Percentiles rank a stretch among this genome's conserved stretches.
Evolutionary conservation across 2,329 filamentous ascomycete genomes (phyloP).

Genomic region (Cryphonectria nitschkei): DNA sequence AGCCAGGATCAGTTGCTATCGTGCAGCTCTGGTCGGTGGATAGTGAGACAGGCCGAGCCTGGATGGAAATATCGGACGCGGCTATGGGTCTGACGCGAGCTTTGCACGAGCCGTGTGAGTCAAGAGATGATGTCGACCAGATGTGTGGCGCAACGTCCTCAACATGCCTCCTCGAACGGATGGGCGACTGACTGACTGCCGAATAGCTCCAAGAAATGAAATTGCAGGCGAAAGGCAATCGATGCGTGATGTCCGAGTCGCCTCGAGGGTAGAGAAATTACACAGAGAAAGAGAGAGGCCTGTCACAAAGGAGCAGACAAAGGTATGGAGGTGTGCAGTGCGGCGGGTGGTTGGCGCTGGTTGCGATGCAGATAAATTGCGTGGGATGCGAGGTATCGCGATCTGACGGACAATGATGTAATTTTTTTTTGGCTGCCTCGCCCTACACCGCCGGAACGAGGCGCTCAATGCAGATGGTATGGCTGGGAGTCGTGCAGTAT

Average conservation of each 20-base stretch:
- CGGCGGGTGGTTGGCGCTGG: neutral
- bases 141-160: conserved; percentile 4
- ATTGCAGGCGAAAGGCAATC: neutral
- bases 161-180: conserved; percentile 26
- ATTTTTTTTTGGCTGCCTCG: neutral
- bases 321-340: neutral
- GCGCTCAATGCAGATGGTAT: conserved; percentile 9
- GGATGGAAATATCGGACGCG: neutral
- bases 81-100: conserved; percentile 10
- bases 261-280: no score
- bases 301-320: neutral
- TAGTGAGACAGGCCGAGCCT: neutral
- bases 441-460: conserved; percentile 26
- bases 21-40: neutral
- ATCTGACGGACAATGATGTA: conserved; percentile 20
- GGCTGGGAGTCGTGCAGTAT: conserved; percentile 5
- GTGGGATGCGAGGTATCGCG: conserved; percentile 6
- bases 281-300: neutral
- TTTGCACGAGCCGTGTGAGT: conserved; percentile 9
- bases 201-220: neutral
- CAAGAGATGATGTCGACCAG: conserved; percentile 20
- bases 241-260: neutral
- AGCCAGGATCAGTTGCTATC: neutral
- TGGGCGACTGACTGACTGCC: neutral
- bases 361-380: neutral